Evolutionary conservation across 805 yeast genomes (phyloP), one percentile per base, ranked within the genome.

Genomic region (Kluyveromyces starmeri): DNA sequence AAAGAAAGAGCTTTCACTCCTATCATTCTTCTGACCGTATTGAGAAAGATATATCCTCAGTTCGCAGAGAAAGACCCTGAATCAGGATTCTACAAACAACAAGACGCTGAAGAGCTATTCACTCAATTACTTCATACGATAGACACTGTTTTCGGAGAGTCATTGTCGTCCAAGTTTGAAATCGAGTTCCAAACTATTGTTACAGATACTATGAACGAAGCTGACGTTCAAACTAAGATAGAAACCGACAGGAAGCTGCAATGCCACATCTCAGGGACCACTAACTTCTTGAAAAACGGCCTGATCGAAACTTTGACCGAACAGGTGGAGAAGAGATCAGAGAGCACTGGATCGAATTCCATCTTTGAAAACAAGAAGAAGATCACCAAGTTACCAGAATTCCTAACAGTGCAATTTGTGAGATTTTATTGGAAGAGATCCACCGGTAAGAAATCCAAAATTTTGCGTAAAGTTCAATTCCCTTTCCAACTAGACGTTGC

Each of bases 51-150:
- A 12, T 82, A 74, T 53, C 96, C 97, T 2, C 97, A 92, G 60
- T 92, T 92, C 59, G 83, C 81, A 27, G 96, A 89, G 55, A 73
- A 75, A 40, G 80, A 75, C 41, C 62, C 64, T 19, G 64, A 66
- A 33, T 61, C 65, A 27, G 96, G 96, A 1, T 62, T 70, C 37
- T 82, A 71, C 53, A 86, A 84, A 59, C 98, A 92, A 62, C 99
- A 92, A 62, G 99, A 92, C 64, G 98, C 98, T 0, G 99, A 92
- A 62, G 99, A 92, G 57, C 82, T 89, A 12, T 86, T 76, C 61
- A 79, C 96, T 6, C 89, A 82, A 55, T 69, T 92, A 33, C 60
- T 88, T 42, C 61, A 65, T 22, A 60, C 68, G 20, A 57, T 84
- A 40, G 57, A 69, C 23, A 50, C 58, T 15, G 69, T 66, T 9